Evolutionary conservation across 257 asterid species (phyloP).

Genomic region (Solanum peruvianum): DNA sequence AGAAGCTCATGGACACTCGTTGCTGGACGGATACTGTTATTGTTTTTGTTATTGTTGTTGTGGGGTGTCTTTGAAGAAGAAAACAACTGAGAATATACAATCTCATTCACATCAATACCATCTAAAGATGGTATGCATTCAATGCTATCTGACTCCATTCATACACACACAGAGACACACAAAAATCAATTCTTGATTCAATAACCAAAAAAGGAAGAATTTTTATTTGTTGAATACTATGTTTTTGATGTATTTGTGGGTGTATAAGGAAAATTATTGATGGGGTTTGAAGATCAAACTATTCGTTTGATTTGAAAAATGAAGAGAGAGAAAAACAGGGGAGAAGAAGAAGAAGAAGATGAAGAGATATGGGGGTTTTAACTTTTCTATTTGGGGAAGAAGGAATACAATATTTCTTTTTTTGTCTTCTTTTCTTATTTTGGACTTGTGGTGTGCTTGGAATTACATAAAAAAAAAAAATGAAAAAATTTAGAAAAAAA

Average conservation of each 20-base stretch:
- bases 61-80: slow-evolving; percentile 16
- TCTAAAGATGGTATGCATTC: slow-evolving; percentile 30
- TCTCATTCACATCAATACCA: background rate
- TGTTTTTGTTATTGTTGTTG: background rate
- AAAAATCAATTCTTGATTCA: background rate
- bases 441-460: too few relatives aligned
- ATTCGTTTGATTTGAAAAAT: background rate
- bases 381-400: background rate
- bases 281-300: background rate
- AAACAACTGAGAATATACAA: slow-evolving; percentile 14
- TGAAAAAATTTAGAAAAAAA: too few relatives aligned
- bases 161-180: background rate
- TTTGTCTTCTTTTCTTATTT: too few relatives aligned
- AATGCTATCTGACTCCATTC: slow-evolving; percentile 28
- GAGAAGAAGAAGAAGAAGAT: background rate
- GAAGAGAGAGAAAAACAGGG: background rate
- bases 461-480: too few relatives aligned
- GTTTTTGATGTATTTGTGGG: background rate
- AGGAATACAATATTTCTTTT: too few relatives aligned
- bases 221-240: background rate
- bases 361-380: background rate
- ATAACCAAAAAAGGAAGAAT: background rate
- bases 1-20: slow-evolving; percentile 33
- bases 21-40: background rate
- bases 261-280: background rate